phyloP scores from a whole-genome alignment of 352 stramenopile species.

The Globisporangium nunn region DNA sequence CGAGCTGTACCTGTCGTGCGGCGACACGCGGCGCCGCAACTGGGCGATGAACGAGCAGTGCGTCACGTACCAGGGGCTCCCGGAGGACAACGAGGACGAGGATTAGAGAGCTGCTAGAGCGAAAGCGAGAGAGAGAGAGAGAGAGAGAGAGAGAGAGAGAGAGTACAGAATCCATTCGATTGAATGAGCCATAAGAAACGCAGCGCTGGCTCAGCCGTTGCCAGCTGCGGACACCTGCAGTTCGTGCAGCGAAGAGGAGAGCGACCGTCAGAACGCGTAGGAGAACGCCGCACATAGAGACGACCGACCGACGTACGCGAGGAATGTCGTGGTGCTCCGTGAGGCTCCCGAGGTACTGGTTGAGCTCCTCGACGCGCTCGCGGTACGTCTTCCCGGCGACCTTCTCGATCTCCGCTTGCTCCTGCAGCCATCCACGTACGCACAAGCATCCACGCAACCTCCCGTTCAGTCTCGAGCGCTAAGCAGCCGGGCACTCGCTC shows the following conservation, averaged over 20 bases:
- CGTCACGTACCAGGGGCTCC: slow-evolving; percentile 35
- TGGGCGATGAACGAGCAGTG: slow-evolving; percentile 57
- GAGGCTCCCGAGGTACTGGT: slow-evolving; percentile 91
- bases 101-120: slow-evolving; percentile 1
- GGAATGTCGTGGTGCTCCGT: slow-evolving; percentile 98
- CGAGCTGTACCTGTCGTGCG: slow-evolving; percentile 69
- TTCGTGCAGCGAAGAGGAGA: not conserved
- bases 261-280: not conserved
- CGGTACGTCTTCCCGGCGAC: slow-evolving; percentile 84
- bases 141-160: not conserved
- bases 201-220: slow-evolving; percentile 62
- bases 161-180: not conserved
- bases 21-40: slow-evolving; percentile 49
- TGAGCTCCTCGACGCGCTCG: slow-evolving; percentile 95
- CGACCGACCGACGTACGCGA: slow-evolving; percentile 48
- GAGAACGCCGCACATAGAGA: not conserved
- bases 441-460: not conserved
- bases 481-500: not conserved
- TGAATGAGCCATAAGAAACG: not conserved
- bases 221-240: slow-evolving; percentile 80
- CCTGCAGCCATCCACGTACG: slow-evolving; percentile 20
- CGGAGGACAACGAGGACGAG: slow-evolving; percentile 7
- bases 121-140: not conserved
- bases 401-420: slow-evolving; percentile 85
- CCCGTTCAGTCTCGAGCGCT: slow-evolving; percentile 3